Conservation (phyloP, 1,139 yeast genomes). For the Yamadazyma sp. region DNA sequence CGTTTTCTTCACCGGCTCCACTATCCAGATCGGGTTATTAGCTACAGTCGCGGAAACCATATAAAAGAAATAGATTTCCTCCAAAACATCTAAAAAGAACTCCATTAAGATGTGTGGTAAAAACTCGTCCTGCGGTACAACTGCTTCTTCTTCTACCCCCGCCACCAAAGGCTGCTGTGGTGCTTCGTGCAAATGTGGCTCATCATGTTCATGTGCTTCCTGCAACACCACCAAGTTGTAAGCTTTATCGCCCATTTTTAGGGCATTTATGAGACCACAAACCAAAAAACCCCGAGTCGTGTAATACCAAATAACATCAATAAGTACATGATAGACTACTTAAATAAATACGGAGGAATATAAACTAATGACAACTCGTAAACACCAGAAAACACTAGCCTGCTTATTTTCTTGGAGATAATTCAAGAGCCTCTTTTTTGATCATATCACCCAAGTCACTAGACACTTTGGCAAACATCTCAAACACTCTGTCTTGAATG, state of each 20-base stretch:
- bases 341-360: neutral
- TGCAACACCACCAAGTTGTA: slow-evolving; percentile 41
- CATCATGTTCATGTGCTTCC: slow-evolving; percentile 39
- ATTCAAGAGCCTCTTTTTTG: slow-evolving; percentile 59
- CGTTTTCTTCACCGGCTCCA: slow-evolving; percentile 3
- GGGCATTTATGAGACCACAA: neutral
- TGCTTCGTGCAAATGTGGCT: slow-evolving; percentile 43
- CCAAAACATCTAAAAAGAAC: neutral
- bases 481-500: slow-evolving; percentile 79
- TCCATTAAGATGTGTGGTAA: slow-evolving; percentile 25
- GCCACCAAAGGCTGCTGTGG: slow-evolving; percentile 32
- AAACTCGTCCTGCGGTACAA: slow-evolving; percentile 9
- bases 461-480: slow-evolving; percentile 72
- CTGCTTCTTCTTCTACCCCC: slow-evolving; percentile 4
- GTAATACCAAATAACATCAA: neutral
- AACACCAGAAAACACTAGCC: no score
- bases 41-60: no score
- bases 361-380: neutral
- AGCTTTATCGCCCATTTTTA: neutral
- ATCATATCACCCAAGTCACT: slow-evolving; percentile 59
- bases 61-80: neutral
- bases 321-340: neutral
- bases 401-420: slow-evolving; percentile 51
- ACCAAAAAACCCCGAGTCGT: neutral
- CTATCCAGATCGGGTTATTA: slow-evolving; percentile 4